These are phyloP conservation scores for Phalaenopsis equestris DNA, from an alignment of 106 monocot genomes.

Conservation along the genomic window DNA sequence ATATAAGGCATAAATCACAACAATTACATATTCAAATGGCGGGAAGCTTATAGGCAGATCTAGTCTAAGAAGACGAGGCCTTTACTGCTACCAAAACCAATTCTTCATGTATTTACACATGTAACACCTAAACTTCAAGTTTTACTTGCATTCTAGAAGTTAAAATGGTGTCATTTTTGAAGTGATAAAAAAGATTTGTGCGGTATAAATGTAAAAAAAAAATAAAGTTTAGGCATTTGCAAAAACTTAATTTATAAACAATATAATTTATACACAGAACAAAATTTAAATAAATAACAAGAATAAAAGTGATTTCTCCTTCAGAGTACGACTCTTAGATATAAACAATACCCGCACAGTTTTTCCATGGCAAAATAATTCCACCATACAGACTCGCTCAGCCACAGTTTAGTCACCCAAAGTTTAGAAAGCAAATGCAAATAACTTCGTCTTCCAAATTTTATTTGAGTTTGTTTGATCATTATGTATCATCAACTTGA, in stretches of 20 bases:
- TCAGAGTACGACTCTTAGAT: neutral
- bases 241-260: neutral
- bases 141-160: too few species aligned
- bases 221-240: too few species aligned
- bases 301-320: neutral
- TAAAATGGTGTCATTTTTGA: too few species aligned
- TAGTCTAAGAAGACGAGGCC: too few species aligned
- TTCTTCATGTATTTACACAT: too few species aligned
- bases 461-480: neutral
- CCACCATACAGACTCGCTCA: neutral
- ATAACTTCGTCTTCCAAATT: neutral
- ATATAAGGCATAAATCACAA: too few species aligned
- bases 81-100: too few species aligned
- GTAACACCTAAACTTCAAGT: too few species aligned
- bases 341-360: neutral
- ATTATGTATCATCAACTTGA: slow-evolving; percentile 56
- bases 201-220: too few species aligned
- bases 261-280: neutral
- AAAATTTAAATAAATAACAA: neutral
- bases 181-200: too few species aligned
- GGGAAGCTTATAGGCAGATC: too few species aligned
- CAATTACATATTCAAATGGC: too few species aligned
- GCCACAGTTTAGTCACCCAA: neutral
- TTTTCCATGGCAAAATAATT: neutral
- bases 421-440: neutral